Conservation (phyloP, 768 basidiomycete species). For the Trametes villosa region DNA sequence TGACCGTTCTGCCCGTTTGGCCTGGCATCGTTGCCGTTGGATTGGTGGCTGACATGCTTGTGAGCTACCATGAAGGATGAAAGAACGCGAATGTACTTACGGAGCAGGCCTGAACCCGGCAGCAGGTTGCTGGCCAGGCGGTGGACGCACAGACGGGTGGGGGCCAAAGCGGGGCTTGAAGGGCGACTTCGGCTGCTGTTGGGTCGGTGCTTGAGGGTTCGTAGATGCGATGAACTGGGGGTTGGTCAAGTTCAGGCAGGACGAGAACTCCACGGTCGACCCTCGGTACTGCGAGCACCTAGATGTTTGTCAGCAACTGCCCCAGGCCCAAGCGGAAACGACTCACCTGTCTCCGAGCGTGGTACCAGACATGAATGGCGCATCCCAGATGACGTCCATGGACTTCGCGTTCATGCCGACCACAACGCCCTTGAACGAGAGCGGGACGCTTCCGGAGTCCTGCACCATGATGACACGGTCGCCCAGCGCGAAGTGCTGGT, state of each 20-base stretch:
- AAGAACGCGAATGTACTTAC: conserved; percentile 33
- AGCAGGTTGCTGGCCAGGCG: conserved; percentile 55
- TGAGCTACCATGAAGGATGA: background rate
- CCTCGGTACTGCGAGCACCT: conserved; percentile 95
- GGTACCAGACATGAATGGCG: conserved; percentile 90
- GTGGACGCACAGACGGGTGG: conserved; percentile 60
- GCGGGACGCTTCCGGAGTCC: conserved; percentile 90
- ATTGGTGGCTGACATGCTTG: conserved; percentile 4
- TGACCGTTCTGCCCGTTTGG: background rate
- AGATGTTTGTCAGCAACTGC: conserved; percentile 11
- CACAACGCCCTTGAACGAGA: conserved; percentile 92
- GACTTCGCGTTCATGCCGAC: conserved; percentile 84
- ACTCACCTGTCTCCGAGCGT: conserved; percentile 82
- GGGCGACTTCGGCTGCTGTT: conserved; percentile 47
- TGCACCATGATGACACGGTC: conserved; percentile 97
- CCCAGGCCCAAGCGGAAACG: background rate
- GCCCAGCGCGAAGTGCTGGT: conserved; percentile 85
- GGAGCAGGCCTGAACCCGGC: conserved; percentile 69
- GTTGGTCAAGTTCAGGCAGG: conserved; percentile 86
- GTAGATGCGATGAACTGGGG: conserved; percentile 86
- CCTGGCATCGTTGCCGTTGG: conserved; percentile 15
- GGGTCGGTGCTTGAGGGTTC: conserved; percentile 58
- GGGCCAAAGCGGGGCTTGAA: conserved; percentile 76
- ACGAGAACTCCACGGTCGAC: conserved; percentile 82
- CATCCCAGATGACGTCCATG: conserved; percentile 97